These are phyloP conservation scores for Calonectria hongkongensis DNA, from an alignment of 2,329 filamentous ascomycete species.

Conservation along the genomic window DNA sequence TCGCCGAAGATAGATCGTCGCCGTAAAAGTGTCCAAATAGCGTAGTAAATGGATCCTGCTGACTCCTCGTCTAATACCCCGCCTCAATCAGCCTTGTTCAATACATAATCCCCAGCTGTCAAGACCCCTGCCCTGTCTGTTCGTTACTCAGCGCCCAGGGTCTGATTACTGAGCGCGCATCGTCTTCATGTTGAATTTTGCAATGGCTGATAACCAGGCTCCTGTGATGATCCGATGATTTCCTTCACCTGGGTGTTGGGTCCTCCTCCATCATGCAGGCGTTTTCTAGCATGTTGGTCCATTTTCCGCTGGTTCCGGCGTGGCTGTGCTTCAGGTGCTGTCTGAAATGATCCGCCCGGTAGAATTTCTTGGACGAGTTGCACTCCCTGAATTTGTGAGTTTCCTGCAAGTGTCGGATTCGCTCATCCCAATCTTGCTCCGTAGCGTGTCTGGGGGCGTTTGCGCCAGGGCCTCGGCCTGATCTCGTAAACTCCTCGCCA, in stretches of 20 bases:
- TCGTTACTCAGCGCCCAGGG: constrained; percentile 45
- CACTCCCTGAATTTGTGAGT: constrained; percentile 98
- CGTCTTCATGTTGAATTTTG: constrained; percentile 31
- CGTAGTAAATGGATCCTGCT: constrained; percentile 32
- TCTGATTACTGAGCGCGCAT: constrained; percentile 29
- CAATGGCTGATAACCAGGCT: constrained; percentile 15
- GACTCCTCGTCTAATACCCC: constrained; percentile 46
- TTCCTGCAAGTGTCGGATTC: constrained; percentile 90
- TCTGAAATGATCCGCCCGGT: constrained; percentile 96
- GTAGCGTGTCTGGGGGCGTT: constrained; percentile 72
- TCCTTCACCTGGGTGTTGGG: constrained; percentile 57
- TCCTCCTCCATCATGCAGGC: constrained; percentile 96
- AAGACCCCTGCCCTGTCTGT: constrained; percentile 44
- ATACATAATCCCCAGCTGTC: constrained; percentile 43
- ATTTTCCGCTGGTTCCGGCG: constrained; percentile 96
- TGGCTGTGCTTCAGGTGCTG: constrained; percentile 99
- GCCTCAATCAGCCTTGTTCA: constrained; percentile 46
- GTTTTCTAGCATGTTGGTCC: constrained; percentile 98
- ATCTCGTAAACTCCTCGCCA: constrained; percentile 87
- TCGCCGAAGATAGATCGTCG: constrained; percentile 38
- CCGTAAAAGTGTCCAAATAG: constrained; percentile 41
- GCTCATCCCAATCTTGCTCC: constrained; percentile 90
- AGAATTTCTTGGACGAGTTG: constrained; percentile 99
- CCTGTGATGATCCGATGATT: constrained; percentile 27
- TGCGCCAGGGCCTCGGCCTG: constrained; percentile 63